Evolutionary conservation across 148 eudicot species (phyloP), one percentile per base, ranked within the genome.

Genomic region (Cornus suecica): DNA sequence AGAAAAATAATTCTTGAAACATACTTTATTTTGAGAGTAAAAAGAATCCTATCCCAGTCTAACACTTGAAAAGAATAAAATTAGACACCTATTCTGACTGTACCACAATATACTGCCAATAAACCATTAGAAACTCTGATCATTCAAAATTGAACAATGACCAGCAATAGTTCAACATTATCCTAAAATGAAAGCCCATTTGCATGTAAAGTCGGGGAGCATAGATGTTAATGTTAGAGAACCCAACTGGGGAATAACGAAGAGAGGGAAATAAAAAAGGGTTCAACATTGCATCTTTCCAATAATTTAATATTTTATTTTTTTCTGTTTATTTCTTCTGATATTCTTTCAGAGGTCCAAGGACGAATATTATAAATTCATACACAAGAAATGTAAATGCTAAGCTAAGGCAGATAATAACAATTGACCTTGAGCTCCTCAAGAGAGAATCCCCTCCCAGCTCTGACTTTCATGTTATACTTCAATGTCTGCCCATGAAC

Each of bases 391-490:
- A 34, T 0, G 3, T 9, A 23, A 23, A 72, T 6, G 22, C 23
- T 56, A 66, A 56, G 25, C 66, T 24, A 26, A 56, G 18, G 10
- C 13, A 16, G 32, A 41, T n/a, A 65, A 1, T 62, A 34, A 69
- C 42, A 63, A 4, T 68, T 4, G n/a, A 90, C 92, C 86, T 79
- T 74, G 2, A 90, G 87, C 83, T 90, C 92, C 70, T 90, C 94
- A 70, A 88, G 88, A 45, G 94, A 86, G 72, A 90, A 90, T 31
- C 92, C 94, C 71, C 77, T 82, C 5, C 94, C 94, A 87, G 90
- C 87, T 42, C 86, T 88, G 42, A 75, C 71, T 81, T 88, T 86
- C 91, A 88, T 88, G 48, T 88, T 88, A 77, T 90, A 90, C 79
- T 90, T 90, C 71, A 81, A 63, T 10, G 94, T 90, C 80, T 90